Evolutionary conservation across 1,284 basidiomycete species (phyloP), one percentile per base, ranked within the genome.

Genomic region (Tylopilus sp.): DNA sequence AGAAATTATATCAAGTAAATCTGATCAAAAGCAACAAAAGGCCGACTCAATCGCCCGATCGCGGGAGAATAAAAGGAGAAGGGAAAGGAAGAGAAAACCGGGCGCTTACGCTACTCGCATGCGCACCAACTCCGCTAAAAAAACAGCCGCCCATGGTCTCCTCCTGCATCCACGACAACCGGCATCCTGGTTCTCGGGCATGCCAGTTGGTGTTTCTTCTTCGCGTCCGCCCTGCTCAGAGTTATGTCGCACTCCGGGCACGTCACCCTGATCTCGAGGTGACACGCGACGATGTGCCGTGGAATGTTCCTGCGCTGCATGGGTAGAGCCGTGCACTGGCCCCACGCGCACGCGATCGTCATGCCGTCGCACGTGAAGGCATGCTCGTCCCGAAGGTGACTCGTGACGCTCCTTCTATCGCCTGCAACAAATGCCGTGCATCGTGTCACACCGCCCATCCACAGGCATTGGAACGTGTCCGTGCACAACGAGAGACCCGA

Each of bases 251-350:
- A 64, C 18, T 0, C 13, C 0, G 31, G 3, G 31, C 63, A 64
- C 9, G 29, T 3, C 35, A 55, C 52, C 40, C 57, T 68, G 43
- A 64, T 31, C 46, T 35, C 65, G 2, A 64, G n/a, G 16, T 64
- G 63, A 31, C 53, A 55, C 0, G 62, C 36, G 15, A 66, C 29
- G 10, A 64, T 58, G 29, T 64, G 63, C 1, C 63, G 53, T 4
- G 65, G 52, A 12, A 68, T 45, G 15, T 65, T 64, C 19, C 65
- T 40, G 19, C 64, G 54, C 33, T 67, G 65, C 53, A 64, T 57
- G 12, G 4, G 21, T 23, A 23, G 2, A 15, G 16, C 5, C 5
- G n/a, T 28, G 42, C 63, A 64, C 2, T 34, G 44, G 4, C 31
- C 40, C 63, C 63, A 64, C 4, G 44, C 46, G 28, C 63, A 64